Evolutionary conservation across 1,284 basidiomycete genomes (phyloP), one percentile per base, ranked within the genome.

Genomic region (Termitomyces sp.): DNA sequence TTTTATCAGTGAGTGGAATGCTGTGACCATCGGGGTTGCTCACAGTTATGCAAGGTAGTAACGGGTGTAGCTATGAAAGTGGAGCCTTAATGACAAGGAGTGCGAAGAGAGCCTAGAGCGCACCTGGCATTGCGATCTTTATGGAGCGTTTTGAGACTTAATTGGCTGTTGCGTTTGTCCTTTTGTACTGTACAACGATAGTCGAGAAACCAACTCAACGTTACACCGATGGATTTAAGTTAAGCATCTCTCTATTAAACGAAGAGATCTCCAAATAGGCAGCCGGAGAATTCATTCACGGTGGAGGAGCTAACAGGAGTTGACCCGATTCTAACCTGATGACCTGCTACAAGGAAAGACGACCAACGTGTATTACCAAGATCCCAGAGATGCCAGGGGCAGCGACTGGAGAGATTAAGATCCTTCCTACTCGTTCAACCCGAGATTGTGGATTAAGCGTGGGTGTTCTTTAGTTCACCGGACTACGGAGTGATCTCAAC

Each of bases 31-130:
- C 1, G 4, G 24, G 15, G 1, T n/a, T 30, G 24, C 78, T 63
- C 57, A 77, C 83, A 70, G 65, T 85, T 85, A 65, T 85, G 69
- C 50, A 85, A 68, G 17, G 64, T 63, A 5, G 79, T 80, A 48
- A 73, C 61, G 59, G 70, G 70, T 56, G 65, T 79, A 79, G 42
- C 49, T 56, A 26, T 36, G 8, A 17, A 54, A 17, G 26, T 31
- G 19, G 17, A 15, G 3, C 3, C 3, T 41, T 4, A 44, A 34
- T 50, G 42, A 44, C 42, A 9, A 21, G 31, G 21, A 13, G 13
- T 34, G 19, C n/a, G 33, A 38, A 44, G 31, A 31, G 36, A 50
- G 28, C 8, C 4, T 28, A 15, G 24, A 15, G 34, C 59, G 24
- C 48, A 62, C 60, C 40, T 34, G 50, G 46, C 45, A 52, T 53